Evolutionary conservation across 1,139 yeast species (phyloP).

Genomic region (Casaregolazyma suthepensis): DNA sequence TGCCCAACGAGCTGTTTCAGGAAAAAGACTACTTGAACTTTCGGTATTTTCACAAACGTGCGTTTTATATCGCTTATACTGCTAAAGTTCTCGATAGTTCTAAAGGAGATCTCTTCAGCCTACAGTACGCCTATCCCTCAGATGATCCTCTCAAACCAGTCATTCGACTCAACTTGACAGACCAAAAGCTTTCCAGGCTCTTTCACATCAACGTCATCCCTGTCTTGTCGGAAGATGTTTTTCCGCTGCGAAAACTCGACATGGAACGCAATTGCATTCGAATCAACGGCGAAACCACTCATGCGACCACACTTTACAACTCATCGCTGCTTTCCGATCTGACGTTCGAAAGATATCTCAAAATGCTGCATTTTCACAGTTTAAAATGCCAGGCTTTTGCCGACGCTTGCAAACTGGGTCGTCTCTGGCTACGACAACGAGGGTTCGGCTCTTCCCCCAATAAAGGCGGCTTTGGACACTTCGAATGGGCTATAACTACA

Average conservation of each 20-base stretch:
- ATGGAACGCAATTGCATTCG: slow-evolving; percentile 66
- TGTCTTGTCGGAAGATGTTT: slow-evolving; percentile 64
- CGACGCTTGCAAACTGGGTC: slow-evolving; percentile 83
- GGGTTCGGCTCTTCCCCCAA: slow-evolving; percentile 55
- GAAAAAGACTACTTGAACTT: slow-evolving; percentile 87
- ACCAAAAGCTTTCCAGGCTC: slow-evolving; percentile 32
- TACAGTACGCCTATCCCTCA: slow-evolving; percentile 50
- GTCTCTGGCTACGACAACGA: slow-evolving; percentile 84
- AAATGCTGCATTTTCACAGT: slow-evolving; percentile 67
- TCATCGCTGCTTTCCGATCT: slow-evolving; percentile 68
- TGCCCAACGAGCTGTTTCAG: slow-evolving; percentile 72
- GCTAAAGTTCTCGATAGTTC: slow-evolving; percentile 51
- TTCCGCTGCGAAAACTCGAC: slow-evolving; percentile 67
- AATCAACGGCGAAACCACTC: slow-evolving; percentile 44
- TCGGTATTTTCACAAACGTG: slow-evolving; percentile 82
- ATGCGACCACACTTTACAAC: slow-evolving; percentile 83
- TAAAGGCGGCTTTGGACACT: slow-evolving; percentile 82
- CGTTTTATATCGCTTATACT: slow-evolving; percentile 76
- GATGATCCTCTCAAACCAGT: slow-evolving; percentile 34
- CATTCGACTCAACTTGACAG: slow-evolving; percentile 24
- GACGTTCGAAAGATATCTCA: slow-evolving; percentile 61
- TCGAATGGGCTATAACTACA: slow-evolving; percentile 78
- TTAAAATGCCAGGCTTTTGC: slow-evolving; percentile 76
- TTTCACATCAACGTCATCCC: slow-evolving; percentile 66
- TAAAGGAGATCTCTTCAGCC: slow-evolving; percentile 34